These are phyloP conservation scores for Phoma sp. DNA, from an alignment of 2,329 filamentous ascomycete genomes.

Conservation along the genomic window DNA sequence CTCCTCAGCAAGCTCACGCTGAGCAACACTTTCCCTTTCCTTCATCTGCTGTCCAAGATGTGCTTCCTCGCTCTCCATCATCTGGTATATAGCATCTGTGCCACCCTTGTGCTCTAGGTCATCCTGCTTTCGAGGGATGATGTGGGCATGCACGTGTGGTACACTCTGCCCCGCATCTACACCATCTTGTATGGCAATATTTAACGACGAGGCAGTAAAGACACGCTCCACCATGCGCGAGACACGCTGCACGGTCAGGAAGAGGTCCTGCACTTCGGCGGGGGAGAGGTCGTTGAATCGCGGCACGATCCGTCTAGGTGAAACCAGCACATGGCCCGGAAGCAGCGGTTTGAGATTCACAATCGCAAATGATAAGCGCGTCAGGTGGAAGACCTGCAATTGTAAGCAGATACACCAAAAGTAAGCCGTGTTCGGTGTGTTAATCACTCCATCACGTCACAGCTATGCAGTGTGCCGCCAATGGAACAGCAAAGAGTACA, in stretches of 20 bases:
- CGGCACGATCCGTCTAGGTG: constrained; percentile 71
- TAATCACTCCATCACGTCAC: constrained; percentile 14
- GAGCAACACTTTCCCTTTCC: constrained; percentile 60
- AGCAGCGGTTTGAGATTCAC: constrained; percentile 96
- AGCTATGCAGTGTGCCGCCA: constrained; percentile 15
- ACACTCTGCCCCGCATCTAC: constrained; percentile 91
- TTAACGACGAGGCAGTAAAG: constrained; percentile 76
- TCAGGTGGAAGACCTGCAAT: constrained; percentile 82
- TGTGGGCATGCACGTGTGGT: constrained; percentile 89
- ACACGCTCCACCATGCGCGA: constrained; percentile 74
- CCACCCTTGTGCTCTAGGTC: constrained; percentile 66
- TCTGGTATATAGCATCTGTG: constrained; percentile 79
- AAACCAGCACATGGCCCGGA: constrained; percentile 91
- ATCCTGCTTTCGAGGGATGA: constrained; percentile 75
- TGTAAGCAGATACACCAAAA: constrained; percentile 15
- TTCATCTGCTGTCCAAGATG: constrained; percentile 77
- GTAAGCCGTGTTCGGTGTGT: background rate
- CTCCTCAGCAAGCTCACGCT: constrained; percentile 32
- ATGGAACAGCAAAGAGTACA: constrained; percentile 14
- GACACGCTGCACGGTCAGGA: constrained; percentile 83
- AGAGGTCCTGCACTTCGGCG: constrained; percentile 82
- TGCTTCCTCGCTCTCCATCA: constrained; percentile 84
- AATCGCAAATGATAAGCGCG: constrained; percentile 80
- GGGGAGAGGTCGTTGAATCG: constrained; percentile 77
- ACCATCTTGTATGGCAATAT: constrained; percentile 95